Evolutionary conservation across 306 rosid genomes (phyloP).

Genomic region (Quercus bicolor): DNA sequence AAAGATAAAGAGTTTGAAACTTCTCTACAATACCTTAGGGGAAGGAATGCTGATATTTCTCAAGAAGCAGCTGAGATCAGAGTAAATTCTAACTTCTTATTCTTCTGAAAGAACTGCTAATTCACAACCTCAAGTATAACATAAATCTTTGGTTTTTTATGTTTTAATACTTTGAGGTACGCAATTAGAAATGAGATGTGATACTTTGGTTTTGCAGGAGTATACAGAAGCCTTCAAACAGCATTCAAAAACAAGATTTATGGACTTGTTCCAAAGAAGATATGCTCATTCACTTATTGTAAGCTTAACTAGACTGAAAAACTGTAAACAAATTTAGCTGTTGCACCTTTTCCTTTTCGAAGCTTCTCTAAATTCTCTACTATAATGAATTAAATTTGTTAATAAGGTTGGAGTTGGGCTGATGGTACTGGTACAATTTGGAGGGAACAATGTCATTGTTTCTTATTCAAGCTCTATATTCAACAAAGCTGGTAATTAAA

Average conservation of each 20-base stretch:
- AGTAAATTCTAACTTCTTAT: conserved; percentile 32
- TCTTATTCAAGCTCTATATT: conserved; percentile 74
- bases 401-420: conserved; percentile 80
- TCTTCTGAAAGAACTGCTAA: background rate
- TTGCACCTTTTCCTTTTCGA: background rate
- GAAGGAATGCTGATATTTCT: conserved; percentile 52
- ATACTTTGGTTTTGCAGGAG: conserved; percentile 16
- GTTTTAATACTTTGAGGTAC: too few species aligned
- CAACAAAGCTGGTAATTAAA: conserved; percentile 61
- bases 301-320: conserved; percentile 4
- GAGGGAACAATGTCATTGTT: conserved; percentile 67
- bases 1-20: conserved; percentile 50
- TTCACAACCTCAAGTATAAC: background rate
- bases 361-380: conserved; percentile 6
- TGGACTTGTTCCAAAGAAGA: conserved; percentile 32
- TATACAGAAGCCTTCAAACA: conserved; percentile 18
- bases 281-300: conserved; percentile 29
- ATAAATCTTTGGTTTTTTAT: background rate
- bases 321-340: background rate
- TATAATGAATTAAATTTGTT: conserved; percentile 7
- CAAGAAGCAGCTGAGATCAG: conserved; percentile 68
- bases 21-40: conserved; percentile 63
- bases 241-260: conserved; percentile 1
- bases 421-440: conserved; percentile 82
- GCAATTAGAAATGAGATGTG: background rate